Evolutionary conservation across 2,329 filamentous ascomycete species (phyloP).

Genomic region (Diaporthe sp.): DNA sequence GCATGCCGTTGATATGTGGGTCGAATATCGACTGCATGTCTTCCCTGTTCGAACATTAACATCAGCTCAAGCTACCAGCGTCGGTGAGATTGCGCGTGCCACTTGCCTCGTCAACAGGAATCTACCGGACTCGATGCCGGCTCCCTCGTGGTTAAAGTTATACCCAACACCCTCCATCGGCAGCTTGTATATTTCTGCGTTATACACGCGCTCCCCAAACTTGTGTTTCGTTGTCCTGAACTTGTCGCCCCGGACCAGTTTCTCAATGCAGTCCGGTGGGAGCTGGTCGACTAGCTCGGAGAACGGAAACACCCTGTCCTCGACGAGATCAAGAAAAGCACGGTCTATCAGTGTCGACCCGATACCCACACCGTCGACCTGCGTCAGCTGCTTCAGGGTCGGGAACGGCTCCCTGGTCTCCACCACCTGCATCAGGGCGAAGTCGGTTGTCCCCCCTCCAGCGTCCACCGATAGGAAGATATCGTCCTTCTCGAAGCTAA

Average conservation of each 20-base stretch:
- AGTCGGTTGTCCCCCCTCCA: conserved; percentile 58
- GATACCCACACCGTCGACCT: conserved; percentile 57
- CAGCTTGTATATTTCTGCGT: conserved; percentile 52
- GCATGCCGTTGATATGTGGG: conserved; percentile 51
- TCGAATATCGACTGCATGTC: conserved; percentile 58
- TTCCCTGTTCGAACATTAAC: conserved; percentile 42
- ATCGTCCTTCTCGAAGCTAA: conserved; percentile 49
- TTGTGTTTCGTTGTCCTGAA: conserved; percentile 52
- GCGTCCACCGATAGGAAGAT: conserved; percentile 57
- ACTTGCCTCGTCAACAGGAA: conserved; percentile 53
- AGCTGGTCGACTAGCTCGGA: conserved; percentile 48
- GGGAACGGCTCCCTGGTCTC: conserved; percentile 41
- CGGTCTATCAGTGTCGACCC: conserved; percentile 58
- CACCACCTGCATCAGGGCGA: conserved; percentile 55
- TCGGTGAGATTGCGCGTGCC: no score
- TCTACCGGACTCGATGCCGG: conserved; percentile 52
- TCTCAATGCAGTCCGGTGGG: conserved; percentile 48
- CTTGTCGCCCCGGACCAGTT: conserved; percentile 50
- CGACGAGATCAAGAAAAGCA: conserved; percentile 52
- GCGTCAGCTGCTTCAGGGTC: conserved; percentile 43
- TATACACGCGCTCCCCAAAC: conserved; percentile 57
- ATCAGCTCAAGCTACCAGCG: background rate
- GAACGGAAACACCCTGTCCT: conserved; percentile 47
- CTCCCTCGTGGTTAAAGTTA: conserved; percentile 49
- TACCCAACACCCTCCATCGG: conserved; percentile 55